These are phyloP conservation scores for peach (Prunus persica) DNA, from an alignment of 306 rosid genomes.

Conservation along the genomic window DNA sequence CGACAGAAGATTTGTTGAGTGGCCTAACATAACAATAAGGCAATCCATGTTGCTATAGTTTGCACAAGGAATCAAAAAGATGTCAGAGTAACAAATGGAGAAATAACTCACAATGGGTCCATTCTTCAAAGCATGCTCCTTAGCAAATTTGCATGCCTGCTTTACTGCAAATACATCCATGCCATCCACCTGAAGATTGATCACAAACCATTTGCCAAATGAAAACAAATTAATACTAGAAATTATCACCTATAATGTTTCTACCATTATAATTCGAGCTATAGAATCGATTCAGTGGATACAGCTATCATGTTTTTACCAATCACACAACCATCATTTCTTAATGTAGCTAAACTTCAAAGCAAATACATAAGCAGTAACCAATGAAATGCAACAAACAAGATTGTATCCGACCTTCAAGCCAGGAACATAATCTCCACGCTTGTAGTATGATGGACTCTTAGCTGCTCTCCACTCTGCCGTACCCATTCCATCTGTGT, in stretches of 20 bases:
- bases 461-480: slow-evolving; percentile 97
- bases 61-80: background rate
- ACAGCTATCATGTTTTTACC: background rate
- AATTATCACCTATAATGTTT: background rate
- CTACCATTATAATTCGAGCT: background rate
- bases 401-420: slow-evolving; percentile 56
- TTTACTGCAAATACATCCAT: slow-evolving; percentile 98
- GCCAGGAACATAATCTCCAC: slow-evolving; percentile 95
- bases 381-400: background rate
- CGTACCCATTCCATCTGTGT: slow-evolving; percentile 95
- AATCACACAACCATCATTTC: background rate
- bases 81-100: background rate
- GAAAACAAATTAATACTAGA: background rate
- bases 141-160: slow-evolving; percentile 89
- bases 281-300: background rate
- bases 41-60: background rate
- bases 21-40: background rate
- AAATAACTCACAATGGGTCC: slow-evolving; percentile 88
- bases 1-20: background rate
- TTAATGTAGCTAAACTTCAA: background rate
- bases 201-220: background rate
- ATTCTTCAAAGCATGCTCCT: slow-evolving; percentile 91
- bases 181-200: slow-evolving; percentile 71
- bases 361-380: background rate
- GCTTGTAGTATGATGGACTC: slow-evolving; percentile 85